phyloP scores from a whole-genome alignment of 129 eudicot genomes.

The Scalesia atractyloides region DNA sequence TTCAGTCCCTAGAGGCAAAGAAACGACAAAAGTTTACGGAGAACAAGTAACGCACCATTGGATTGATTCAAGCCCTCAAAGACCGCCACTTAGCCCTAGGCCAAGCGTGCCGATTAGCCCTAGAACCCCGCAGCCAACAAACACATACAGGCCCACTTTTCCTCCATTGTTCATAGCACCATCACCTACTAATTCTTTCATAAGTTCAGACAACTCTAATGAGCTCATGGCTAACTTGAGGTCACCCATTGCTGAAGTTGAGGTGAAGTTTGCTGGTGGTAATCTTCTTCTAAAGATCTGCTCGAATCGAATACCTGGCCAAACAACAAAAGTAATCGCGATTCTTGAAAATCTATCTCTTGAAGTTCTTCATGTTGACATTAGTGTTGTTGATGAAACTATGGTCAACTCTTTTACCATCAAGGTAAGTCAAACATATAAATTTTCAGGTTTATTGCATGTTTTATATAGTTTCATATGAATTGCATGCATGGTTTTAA shows the following conservation, averaged over 20 bases:
- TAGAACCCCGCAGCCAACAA: conserved; percentile 69
- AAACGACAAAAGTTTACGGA: conserved; percentile 63
- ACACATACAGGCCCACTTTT: conserved; percentile 47
- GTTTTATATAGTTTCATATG: background rate
- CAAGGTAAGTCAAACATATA: conserved; percentile 51
- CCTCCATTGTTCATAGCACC: conserved; percentile 27
- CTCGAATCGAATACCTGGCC: conserved; percentile 67
- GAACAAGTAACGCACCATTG: conserved; percentile 65
- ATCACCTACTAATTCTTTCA: conserved; percentile 39
- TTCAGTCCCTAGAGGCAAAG: conserved; percentile 78
- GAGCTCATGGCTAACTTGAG: conserved; percentile 73
- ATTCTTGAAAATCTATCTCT: conserved; percentile 74
- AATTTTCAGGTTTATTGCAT: too few species aligned
- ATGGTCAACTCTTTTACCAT: conserved; percentile 80
- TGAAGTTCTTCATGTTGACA: conserved; percentile 65
- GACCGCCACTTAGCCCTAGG: conserved; percentile 74
- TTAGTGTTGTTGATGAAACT: conserved; percentile 62
- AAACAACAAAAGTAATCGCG: conserved; percentile 54
- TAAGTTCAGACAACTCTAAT: conserved; percentile 41
- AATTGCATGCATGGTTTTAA: conserved; percentile 27
- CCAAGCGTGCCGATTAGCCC: conserved; percentile 73
- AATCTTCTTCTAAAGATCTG: conserved; percentile 64
- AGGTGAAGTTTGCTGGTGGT: conserved; percentile 76
- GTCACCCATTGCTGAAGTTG: conserved; percentile 81
- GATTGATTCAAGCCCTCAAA: conserved; percentile 64